Base-by-base conservation (phyloP, 768 basidiomycete genomes). In the Russula sp. region DNA sequence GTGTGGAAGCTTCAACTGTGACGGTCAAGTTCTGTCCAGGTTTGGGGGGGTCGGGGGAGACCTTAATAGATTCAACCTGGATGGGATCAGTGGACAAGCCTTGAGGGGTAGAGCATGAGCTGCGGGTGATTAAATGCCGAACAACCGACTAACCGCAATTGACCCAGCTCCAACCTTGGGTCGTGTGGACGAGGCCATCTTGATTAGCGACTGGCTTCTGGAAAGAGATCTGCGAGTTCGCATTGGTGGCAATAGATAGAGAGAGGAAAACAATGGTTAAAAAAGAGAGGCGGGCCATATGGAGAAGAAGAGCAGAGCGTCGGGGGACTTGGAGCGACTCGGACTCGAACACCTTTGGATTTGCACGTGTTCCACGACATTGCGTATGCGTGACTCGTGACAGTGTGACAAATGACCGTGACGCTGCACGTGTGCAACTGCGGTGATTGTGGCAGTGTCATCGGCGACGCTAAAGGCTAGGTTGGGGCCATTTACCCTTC, bases 1-100 rank as follows among this genome's bases (percentile, higher is more conserved):
- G 66, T 2, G 86, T 88, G 3, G 67, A 70, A 3, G 85, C 96
- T 7, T 76, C 76, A 18, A 89, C 95, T 5, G 75, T 86, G 64
- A 99, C 87, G n/a, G 92, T 95, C 68, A 99, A 75, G 67, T 93
- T 81, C 70, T 90, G 67, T 5, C 97, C 97, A 5, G 94, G 91
- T 68, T 83, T 71, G 1, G 97, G 97, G 36, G 96, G 95, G 69
- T 98, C 92, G 0, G 97, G 97, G 16, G 75, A 80, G 42, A 98
- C 77, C 2, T 70, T 59, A 59, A 98, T 86, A n/a, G 82, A 86
- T 20, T 88, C 69, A 56, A 98, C 76, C 66, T 87, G 80, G 60
- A 92, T 71, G 5, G 75, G 65, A 62, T 87, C 79, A 0, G 63
- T 59, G 3, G 71, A 51, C 7, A 50, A 16, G 36, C 87, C 86